phyloP scores from a whole-genome alignment of 2,329 filamentous ascomycete genomes.

The Berkeleyomyces rouxiae region DNA sequence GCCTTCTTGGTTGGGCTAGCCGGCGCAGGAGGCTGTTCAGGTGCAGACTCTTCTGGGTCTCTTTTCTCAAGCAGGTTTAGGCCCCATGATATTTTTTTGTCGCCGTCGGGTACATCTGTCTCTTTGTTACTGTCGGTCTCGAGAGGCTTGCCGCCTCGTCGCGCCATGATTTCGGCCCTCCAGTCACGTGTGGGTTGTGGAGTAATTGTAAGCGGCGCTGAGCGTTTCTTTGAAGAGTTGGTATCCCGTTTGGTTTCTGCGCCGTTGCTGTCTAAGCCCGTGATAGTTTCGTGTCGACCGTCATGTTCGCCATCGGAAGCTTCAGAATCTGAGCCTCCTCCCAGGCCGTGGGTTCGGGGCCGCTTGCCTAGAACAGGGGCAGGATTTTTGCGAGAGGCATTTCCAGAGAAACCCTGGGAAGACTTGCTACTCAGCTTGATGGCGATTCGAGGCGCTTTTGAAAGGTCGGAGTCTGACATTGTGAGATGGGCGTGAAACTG shows the following conservation, averaged over 20 bases:
- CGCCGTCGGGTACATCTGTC: conserved; percentile 25
- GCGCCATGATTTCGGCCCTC: conserved; percentile 13
- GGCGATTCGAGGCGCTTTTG: conserved; percentile 14
- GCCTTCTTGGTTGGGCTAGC: background rate
- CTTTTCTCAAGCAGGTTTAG: conserved; percentile 18
- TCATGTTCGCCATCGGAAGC: conserved; percentile 9
- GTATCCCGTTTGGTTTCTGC: background rate
- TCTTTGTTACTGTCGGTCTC: background rate
- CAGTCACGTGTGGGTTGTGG: conserved; percentile 11
- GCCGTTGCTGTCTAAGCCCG: conserved; percentile 7
- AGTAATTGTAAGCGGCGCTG: conserved; percentile 11
- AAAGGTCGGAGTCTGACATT: conserved; percentile 2
- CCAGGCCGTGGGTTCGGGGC: conserved; percentile 10
- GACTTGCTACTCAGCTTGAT: conserved; percentile 14
- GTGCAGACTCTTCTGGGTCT: background rate
- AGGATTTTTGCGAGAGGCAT: conserved; percentile 1
- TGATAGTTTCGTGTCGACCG: conserved; percentile 9
- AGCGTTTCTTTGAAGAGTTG: background rate
- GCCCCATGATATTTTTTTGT: conserved; percentile 40
- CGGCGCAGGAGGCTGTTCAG: background rate
- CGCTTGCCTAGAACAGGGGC: conserved; percentile 14
- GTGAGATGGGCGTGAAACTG: background rate
- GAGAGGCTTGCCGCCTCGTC: background rate
- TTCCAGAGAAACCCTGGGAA: background rate
- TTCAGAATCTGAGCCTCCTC: conserved; percentile 14